Evolutionary conservation across 176 grass and related monocot genomes (phyloP).

Genomic region (Pharus latifolius): DNA sequence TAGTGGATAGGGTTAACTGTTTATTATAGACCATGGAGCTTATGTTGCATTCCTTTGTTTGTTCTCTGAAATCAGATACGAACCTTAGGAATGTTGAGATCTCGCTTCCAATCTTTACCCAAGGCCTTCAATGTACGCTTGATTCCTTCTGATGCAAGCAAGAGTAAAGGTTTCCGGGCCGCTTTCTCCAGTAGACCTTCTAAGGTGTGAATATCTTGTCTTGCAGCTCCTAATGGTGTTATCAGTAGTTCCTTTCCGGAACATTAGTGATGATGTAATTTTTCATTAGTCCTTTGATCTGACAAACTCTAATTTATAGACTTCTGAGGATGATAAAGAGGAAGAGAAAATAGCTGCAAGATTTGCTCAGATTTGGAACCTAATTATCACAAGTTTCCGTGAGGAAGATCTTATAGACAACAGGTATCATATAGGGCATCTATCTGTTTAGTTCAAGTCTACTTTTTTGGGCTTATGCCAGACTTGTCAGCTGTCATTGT

Average conservation of each 20-base stretch:
- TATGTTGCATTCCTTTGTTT: slow-evolving; percentile 8
- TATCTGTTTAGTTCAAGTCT: too few species aligned
- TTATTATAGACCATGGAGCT: slow-evolving; percentile 12
- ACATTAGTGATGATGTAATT: neutral
- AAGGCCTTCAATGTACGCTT: slow-evolving; percentile 61
- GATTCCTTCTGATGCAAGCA: slow-evolving; percentile 67
- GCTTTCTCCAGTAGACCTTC: slow-evolving; percentile 43
- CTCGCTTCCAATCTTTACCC: slow-evolving; percentile 75
- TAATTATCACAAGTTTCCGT: slow-evolving; percentile 84
- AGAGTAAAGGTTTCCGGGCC: slow-evolving; percentile 49
- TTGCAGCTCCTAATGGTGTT: neutral
- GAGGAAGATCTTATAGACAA: slow-evolving; percentile 95
- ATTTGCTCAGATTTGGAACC: slow-evolving; percentile 98
- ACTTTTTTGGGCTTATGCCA: neutral
- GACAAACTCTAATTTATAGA: slow-evolving; percentile 18
- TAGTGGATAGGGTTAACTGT: too few species aligned
- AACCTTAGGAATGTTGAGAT: slow-evolving; percentile 90
- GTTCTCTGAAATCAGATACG: slow-evolving; percentile 54
- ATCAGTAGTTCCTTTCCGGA: slow-evolving; percentile 9
- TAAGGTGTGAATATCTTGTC: slow-evolving; percentile 28
- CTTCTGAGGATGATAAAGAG: slow-evolving; percentile 31
- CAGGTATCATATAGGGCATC: slow-evolving; percentile 23
- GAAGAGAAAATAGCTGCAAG: slow-evolving; percentile 68
- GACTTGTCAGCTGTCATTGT: neutral
- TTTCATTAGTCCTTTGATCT: neutral